These are phyloP conservation scores for Polychytrium aggregatum DNA, from an alignment of 192 early-diverging fungal species.

Conservation along the genomic window DNA sequence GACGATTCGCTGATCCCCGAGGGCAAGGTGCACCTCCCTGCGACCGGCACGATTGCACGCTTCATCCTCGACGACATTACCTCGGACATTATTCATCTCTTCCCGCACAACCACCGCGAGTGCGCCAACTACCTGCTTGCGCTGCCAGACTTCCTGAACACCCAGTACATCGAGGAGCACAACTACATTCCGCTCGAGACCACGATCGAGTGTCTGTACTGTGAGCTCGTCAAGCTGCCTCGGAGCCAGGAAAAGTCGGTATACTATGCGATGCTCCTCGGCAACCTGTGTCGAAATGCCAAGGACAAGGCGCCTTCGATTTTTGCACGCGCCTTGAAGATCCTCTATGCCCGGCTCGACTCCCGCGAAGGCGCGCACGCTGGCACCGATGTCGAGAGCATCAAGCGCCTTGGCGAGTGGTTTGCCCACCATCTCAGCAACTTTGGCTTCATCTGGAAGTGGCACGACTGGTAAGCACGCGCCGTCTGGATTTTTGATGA, in stretches of 20 bases:
- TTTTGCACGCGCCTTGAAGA: conserved; percentile 52
- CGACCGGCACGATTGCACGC: conserved; percentile 31
- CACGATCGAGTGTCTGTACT: conserved; percentile 46
- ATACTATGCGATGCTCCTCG: conserved; percentile 62
- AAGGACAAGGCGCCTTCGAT: conserved; percentile 43
- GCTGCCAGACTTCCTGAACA: conserved; percentile 27
- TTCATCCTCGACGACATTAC: conserved; percentile 74
- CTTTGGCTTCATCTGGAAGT: conserved; percentile 83
- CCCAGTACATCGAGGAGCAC: conserved; percentile 17
- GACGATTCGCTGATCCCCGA: conserved; percentile 23
- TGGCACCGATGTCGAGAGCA: conserved; percentile 74
- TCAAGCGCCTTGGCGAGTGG: conserved; percentile 75
- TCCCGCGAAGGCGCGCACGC: conserved; percentile 9
- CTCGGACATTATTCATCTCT: conserved; percentile 66
- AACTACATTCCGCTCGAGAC: conserved; percentile 39
- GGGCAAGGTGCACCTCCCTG: conserved; percentile 8
- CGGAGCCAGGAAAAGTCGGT: conserved; percentile 27
- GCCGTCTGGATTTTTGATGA: background rate
- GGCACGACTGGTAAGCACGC: conserved; percentile 61
- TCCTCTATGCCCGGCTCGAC: conserved; percentile 53
- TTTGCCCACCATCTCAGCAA: conserved; percentile 89
- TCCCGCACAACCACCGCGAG: conserved; percentile 90
- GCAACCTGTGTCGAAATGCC: conserved; percentile 61
- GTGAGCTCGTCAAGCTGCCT: conserved; percentile 48
- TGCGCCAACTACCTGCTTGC: conserved; percentile 59